These are phyloP conservation scores for Phaeosphaeriaceae sp. DNA, from an alignment of 2,329 filamentous ascomycete genomes.

Conservation along the genomic window DNA sequence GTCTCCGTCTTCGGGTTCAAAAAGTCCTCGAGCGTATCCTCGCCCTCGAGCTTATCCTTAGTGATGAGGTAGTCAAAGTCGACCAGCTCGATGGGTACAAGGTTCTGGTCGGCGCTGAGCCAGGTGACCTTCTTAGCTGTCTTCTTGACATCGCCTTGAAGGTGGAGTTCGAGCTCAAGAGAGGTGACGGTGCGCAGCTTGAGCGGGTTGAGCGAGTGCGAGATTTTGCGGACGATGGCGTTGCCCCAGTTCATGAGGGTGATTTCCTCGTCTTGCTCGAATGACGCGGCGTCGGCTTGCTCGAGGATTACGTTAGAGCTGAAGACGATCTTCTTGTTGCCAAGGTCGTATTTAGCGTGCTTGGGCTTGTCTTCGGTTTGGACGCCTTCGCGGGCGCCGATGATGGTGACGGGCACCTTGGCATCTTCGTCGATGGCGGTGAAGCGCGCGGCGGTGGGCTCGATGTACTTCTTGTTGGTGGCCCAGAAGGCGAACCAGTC, in stretches of 20 bases:
- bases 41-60: slow-evolving; percentile 89
- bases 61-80: slow-evolving; percentile 96
- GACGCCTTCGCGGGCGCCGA: slow-evolving; percentile 62
- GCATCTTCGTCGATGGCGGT: slow-evolving; percentile 71
- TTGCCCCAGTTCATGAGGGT: slow-evolving; percentile 98
- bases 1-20: slow-evolving; percentile 78
- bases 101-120: slow-evolving; percentile 79
- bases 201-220: slow-evolving; percentile 59
- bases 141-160: slow-evolving; percentile 91
- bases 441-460: slow-evolving; percentile 56
- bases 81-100: slow-evolving; percentile 84
- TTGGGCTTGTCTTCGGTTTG: slow-evolving; percentile 79
- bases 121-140: slow-evolving; percentile 98
- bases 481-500: slow-evolving; percentile 75
- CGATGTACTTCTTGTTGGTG: slow-evolving; percentile 62
- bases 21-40: slow-evolving; percentile 84
- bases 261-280: slow-evolving; percentile 87
- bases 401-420: slow-evolving; percentile 73
- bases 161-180: slow-evolving; percentile 84
- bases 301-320: slow-evolving; percentile 80
- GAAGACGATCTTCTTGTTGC: slow-evolving; percentile 84
- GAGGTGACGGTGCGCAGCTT: slow-evolving; percentile 63
- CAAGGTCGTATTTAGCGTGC: slow-evolving; percentile 89
- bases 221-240: slow-evolving; percentile 75
- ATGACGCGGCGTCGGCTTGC: slow-evolving; percentile 82